Base-by-base conservation (phyloP, 768 basidiomycete genomes). In the Pleurotus giganteus region DNA sequence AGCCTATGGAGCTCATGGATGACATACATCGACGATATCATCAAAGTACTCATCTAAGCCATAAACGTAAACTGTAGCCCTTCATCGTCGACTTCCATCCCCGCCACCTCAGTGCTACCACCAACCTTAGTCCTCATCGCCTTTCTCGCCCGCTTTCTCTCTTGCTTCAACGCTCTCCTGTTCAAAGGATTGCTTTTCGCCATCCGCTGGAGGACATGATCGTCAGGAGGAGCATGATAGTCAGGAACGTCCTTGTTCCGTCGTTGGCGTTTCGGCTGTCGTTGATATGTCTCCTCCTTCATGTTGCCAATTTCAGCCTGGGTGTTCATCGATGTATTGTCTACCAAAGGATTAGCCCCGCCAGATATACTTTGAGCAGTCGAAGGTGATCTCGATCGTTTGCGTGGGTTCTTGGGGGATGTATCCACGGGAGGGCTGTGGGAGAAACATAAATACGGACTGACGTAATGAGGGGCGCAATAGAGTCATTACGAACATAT, bases 91-190 rank as follows among this genome's bases (percentile, higher is more conserved):
- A 81, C 65, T 34, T 80, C 77, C 79, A 81, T 81, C 42, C 70
- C 71, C 9, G 65, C 63, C 32, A 47, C 58, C 6, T 47, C 61
- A 4, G 43, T 59, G 43, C 37, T 15, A 57, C 47, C 47, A 27
- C 39, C 28, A 7, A 45, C 61, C 47, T 61, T 66, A 21, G 69
- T 68, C 31, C 73, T 73, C 36, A 74, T 77, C 4, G 79, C 77
- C 65, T 82, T 83, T 61, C 82, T 74, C 32, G 79, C 81, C 60
- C 74, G 73, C 73, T 88, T 90, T 45, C 81, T 79, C 42, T 84
- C 85, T 63, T 71, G 78, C 71, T 88, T 89, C 61, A 89, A 60
- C 59, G 75, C 70, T 61, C 73, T 77, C 57, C 87, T 70, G 53
- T 75, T 82, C 57, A 90, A 59, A 12, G 88, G 86, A 64, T 88